These are phyloP conservation scores for Conticribra guillardii DNA, from an alignment of 108 stramenopile genomes.

Conservation along the genomic window DNA sequence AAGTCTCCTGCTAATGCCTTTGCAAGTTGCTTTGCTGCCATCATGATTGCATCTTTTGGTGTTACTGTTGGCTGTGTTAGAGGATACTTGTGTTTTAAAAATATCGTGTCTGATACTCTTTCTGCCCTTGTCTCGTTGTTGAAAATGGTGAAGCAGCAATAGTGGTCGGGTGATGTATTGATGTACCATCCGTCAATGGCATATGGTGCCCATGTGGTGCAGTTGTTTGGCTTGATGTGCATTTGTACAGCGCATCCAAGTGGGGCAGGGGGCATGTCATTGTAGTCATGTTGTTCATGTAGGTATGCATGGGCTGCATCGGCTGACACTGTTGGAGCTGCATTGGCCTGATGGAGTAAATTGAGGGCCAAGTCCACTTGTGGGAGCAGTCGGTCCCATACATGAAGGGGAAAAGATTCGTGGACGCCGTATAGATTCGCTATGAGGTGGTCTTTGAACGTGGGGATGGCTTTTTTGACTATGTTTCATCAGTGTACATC, in stretches of 20 bases:
- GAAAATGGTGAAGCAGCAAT: slow-evolving; percentile 15
- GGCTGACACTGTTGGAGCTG: slow-evolving; percentile 28
- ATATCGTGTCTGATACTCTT: too few relatives aligned
- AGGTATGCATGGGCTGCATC: slow-evolving; percentile 12
- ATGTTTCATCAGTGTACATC: slow-evolving; percentile 47
- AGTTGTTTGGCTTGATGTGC: slow-evolving; percentile 26
- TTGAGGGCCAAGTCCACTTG: slow-evolving; percentile 49
- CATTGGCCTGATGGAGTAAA: slow-evolving; percentile 38
- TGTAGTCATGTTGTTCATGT: slow-evolving; percentile 42
- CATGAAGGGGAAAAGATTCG: slow-evolving; percentile 26
- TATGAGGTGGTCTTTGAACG: too few relatives aligned
- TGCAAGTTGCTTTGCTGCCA: too few relatives aligned
- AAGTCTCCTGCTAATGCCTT: slow-evolving; percentile 5
- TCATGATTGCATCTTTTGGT: slow-evolving; percentile 19
- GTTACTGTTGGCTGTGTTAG: slow-evolving; percentile 32
- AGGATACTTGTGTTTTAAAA: slow-evolving; percentile 25
- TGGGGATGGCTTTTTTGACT: slow-evolving; percentile 56
- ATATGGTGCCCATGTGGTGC: slow-evolving; percentile 25
- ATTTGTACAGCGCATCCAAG: slow-evolving; percentile 39
- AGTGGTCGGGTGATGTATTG: slow-evolving; percentile 22
- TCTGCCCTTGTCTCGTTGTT: too few relatives aligned
- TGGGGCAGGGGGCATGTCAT: slow-evolving; percentile 53
- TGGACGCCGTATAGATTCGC: slow-evolving; percentile 42
- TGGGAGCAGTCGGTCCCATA: slow-evolving; percentile 44
- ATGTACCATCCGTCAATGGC: slow-evolving; percentile 30